Evolutionary conservation across 2,329 filamentous ascomycete genomes (phyloP), one percentile per base, ranked within the genome.

Genomic region (Xylaria digitata): DNA sequence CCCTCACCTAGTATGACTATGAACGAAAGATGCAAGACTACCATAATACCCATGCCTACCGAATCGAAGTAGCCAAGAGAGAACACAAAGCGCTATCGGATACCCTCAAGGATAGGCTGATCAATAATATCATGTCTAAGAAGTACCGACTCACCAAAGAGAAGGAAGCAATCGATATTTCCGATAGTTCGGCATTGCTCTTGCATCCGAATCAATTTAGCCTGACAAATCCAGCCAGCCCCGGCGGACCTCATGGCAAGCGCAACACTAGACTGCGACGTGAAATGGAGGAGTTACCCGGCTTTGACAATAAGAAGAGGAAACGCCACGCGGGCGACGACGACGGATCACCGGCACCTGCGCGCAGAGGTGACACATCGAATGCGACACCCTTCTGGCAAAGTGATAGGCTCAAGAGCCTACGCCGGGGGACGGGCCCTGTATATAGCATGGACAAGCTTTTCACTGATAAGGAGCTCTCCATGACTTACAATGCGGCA

Each of bases 131-230:
- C 66, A 86, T 84, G 17, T 84, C 86, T 43, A 90, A 90, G 79
- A 90, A 90, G 76, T 85, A 85, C 71, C 84, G 89, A 40, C 79
- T 91, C 34, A 85, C 85, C 58, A 86, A 87, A 73, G 89, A 91
- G 72, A 91, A 90, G 75, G 89, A 91, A 73, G 87, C 88, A 2
- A 81, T 90, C 49, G 89, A 91, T 74, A 90, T 91, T 61, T 86
- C 86, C 67, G 89, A 91, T 75, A 86, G 86, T 32, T 90, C 86
- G 52, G 88, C 89, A 19, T 80, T 90, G 30, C 83, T 90, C 40
- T 81, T 91, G 60, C 89, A 91, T 73, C 89, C 89, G 17, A 90
- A 88, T 69, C 89, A 91, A 75, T 91, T 89, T 77, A 89, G 87
- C 75, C 82, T 90, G 60, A 85, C 85, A 59, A 89, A 90, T 76